Evolutionary conservation across 768 basidiomycete species (phyloP).

Genomic region (Termitomyces sp.): DNA sequence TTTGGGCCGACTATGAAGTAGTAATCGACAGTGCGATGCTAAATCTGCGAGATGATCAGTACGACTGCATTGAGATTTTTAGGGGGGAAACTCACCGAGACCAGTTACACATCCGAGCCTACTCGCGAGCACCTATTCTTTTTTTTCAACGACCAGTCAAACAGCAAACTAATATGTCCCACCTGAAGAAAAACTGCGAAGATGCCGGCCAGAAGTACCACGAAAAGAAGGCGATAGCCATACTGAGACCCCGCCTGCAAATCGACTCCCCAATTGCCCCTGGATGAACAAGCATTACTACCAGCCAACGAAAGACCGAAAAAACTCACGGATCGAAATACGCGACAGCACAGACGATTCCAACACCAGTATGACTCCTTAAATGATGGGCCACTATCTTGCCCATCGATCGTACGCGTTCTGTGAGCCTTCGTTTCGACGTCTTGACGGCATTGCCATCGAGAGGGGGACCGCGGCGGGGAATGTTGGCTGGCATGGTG

Average conservation of each 20-base stretch:
- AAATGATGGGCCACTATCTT: conserved; percentile 42
- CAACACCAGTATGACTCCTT: conserved; percentile 70
- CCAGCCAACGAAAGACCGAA: background rate
- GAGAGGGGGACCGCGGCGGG: too few relatives aligned
- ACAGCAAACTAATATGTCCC: conserved; percentile 7
- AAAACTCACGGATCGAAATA: conserved; percentile 81
- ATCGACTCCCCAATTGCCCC: conserved; percentile 90
- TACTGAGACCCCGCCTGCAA: conserved; percentile 81
- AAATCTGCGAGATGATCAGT: conserved; percentile 30
- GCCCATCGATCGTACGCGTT: conserved; percentile 27
- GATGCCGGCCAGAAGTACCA: conserved; percentile 77
- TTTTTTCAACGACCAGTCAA: background rate
- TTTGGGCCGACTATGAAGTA: conserved; percentile 60
- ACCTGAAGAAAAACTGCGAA: conserved; percentile 84
- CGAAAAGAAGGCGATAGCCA: conserved; percentile 84
- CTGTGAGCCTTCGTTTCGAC: conserved; percentile 5
- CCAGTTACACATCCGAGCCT: conserved; percentile 82
- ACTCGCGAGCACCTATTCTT: conserved; percentile 61
- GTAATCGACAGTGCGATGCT: conserved; percentile 54
- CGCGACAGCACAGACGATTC: conserved; percentile 80
- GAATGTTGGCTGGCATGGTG: background rate
- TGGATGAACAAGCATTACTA: conserved; percentile 17
- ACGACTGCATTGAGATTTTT: background rate
- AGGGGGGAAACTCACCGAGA: conserved; percentile 43
- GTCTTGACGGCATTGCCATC: background rate